A percentile compares a stretch with the other conserved stretches of the same genome.
phyloP scores from a whole-genome alignment of 805 yeast genomes.

The Saccharomyces kudriavzevii region DNA sequence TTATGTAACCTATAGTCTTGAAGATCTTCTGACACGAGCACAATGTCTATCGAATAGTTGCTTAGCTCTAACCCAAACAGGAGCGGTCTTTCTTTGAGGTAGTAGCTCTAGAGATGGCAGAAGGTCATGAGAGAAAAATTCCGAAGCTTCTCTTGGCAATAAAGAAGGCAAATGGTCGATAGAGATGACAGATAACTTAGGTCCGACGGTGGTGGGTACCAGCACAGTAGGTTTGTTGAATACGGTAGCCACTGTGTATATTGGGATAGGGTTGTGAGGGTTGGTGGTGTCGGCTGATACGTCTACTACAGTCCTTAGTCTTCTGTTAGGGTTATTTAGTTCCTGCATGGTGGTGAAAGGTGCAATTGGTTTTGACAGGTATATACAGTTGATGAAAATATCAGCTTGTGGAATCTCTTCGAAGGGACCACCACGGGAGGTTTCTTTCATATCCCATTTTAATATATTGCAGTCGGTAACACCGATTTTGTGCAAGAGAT shows the following conservation, averaged over 20 bases:
- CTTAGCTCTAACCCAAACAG: slow-evolving; percentile 90
- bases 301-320: slow-evolving; percentile 85
- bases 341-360: slow-evolving; percentile 73
- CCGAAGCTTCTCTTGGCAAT: slow-evolving; percentile 95
- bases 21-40: slow-evolving; percentile 49
- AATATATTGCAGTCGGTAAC: slow-evolving; percentile 74
- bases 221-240: slow-evolving; percentile 84
- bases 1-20: slow-evolving; percentile 31
- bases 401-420: slow-evolving; percentile 79
- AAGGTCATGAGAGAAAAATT: slow-evolving; percentile 77
- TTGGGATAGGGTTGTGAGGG: slow-evolving; percentile 96
- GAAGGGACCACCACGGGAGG: slow-evolving; percentile 96
- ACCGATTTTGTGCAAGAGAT: slow-evolving; percentile 73
- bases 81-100: slow-evolving; percentile 72
- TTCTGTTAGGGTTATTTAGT: slow-evolving; percentile 62
- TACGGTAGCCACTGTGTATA: slow-evolving; percentile 81
- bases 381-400: slow-evolving; percentile 92
- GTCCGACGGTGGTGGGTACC: slow-evolving; percentile 73
- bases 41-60: slow-evolving; percentile 77
- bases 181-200: slow-evolving; percentile 82
- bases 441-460: slow-evolving; percentile 97
- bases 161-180: slow-evolving; percentile 95
- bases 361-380: slow-evolving; percentile 85
- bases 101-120: slow-evolving; percentile 82
- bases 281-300: slow-evolving; percentile 98